Evolutionary conservation across 176 grass and related monocot genomes (phyloP), one percentile per base, ranked within the genome.

Genomic region (Rhynchospora tenuis): DNA sequence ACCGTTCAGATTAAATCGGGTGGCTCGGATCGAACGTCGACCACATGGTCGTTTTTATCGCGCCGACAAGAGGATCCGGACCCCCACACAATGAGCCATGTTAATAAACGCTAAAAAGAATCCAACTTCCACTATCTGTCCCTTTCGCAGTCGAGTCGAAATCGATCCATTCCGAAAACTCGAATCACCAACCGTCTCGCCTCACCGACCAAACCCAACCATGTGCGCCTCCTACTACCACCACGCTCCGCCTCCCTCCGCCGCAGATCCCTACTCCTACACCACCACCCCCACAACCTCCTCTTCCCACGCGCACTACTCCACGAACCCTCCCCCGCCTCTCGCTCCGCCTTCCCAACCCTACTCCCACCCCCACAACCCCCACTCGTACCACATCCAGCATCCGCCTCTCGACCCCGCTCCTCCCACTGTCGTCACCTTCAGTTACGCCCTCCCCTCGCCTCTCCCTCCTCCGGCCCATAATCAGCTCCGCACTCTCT

Each of bases 401-500:
- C 80, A 79, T 17, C 80, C 84, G 2, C 79, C 84, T 52, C 23
- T 74, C 43, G 48, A 61, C 7, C 85, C 79, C 19, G 73, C 81
- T 3, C 84, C 81, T 3, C 84, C 86, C 54, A 68, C 73, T 61
- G 87, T 91, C 73, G 59, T 68, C 22, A 62, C 61, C 81, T 83
- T 33, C 6, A 26, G 75, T 58, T 89, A 92, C 88, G 78, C 89
- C 74, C 83, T 81, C 15, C 80, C 55, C 73, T 67, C 85, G 73
- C 73, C 62, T 43, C 92, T 73, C 38, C 28, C 15, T 24, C 46
- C 5, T 14, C 62, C 81, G 23, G 62, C 56, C 19, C 86, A 78
- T 52, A 89, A 93, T 83, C 90, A 95, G 88, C 87, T 98, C 42
- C 89, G 93, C 57, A 95, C 96, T n/a, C 86, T 98, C 66, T 98